Evolutionary conservation across 2,329 filamentous ascomycete genomes (phyloP).

Genomic region (Cordyceps javanica): DNA sequence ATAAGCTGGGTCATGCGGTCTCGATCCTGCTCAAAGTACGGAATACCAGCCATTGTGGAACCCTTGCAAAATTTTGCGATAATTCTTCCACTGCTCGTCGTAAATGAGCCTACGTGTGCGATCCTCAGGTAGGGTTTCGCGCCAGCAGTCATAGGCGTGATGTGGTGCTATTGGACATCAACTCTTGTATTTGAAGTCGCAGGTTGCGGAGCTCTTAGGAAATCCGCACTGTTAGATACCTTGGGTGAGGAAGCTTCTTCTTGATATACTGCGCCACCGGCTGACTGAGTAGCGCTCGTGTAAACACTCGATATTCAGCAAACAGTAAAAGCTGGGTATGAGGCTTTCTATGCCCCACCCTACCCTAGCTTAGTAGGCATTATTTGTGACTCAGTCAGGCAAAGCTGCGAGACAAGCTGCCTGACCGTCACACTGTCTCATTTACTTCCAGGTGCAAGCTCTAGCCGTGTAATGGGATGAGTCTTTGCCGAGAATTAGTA

Average conservation of each 20-base stretch:
- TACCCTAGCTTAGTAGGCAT: constrained; percentile 2
- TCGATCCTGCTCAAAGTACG: constrained; percentile 63
- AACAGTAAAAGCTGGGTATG: constrained; percentile 1
- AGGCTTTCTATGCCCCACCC: not conserved
- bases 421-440: not conserved
- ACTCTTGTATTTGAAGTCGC: not conserved
- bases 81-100: not conserved
- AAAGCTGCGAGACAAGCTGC: not conserved
- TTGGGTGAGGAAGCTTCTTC: not conserved
- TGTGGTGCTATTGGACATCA: not conserved
- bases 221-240: not conserved
- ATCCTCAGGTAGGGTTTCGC: not conserved
- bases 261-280: not conserved
- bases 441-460: not conserved
- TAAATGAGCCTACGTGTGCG: not conserved
- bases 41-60: constrained; percentile 30
- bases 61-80: not conserved
- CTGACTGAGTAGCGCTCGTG: not conserved
- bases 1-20: constrained; percentile 62
- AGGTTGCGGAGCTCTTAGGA: not conserved
- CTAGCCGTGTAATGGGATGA: not conserved
- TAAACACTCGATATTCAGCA: not conserved
- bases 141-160: not conserved
- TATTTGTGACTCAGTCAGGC: constrained; percentile 9
- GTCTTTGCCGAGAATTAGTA: not conserved